Percentiles rank a stretch among this genome's conserved stretches.
Evolutionary conservation across 169 alveolate species (phyloP).

Genomic region (Plasmodium sp.): DNA sequence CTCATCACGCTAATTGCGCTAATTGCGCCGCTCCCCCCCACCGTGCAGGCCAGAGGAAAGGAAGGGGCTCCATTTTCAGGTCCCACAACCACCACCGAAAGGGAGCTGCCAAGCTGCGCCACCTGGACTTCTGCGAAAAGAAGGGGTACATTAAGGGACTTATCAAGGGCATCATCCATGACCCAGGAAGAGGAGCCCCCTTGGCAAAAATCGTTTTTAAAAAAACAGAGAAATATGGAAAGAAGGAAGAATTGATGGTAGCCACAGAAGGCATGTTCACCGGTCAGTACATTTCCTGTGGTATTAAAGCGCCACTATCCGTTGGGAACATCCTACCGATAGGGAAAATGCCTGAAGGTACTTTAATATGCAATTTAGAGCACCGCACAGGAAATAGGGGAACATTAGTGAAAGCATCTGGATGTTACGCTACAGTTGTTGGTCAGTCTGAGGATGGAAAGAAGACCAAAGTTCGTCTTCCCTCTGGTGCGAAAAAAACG

Average conservation of each 20-base stretch:
- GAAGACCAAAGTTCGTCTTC: constrained; percentile 97
- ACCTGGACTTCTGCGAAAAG: constrained; percentile 95
- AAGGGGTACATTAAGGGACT: constrained; percentile 97
- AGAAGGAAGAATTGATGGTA: constrained; percentile 95
- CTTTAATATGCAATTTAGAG: constrained; percentile 97
- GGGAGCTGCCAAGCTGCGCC: constrained; percentile 97
- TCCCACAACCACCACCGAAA: constrained; percentile 95
- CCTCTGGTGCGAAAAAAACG: constrained; percentile 98
- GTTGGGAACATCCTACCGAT: constrained; percentile 98
- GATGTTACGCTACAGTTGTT: constrained; percentile 96
- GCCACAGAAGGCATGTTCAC: constrained; percentile 99
- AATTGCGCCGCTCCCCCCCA: neutral
- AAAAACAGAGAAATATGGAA: constrained; percentile 96
- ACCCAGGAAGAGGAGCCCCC: constrained; percentile 99
- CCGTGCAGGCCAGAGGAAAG: constrained; percentile 96
- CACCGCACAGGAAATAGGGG: constrained; percentile 99
- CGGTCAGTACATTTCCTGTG: constrained; percentile 99
- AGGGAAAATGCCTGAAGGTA: constrained; percentile 99
- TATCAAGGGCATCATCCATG: constrained; percentile 97
- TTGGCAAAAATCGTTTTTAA: constrained; percentile 96
- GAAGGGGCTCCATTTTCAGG: constrained; percentile 96
- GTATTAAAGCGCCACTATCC: constrained; percentile 95
- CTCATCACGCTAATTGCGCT: neutral
- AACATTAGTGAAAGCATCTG: constrained; percentile 98
- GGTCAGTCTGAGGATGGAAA: constrained; percentile 98